Percentiles rank a stretch among this genome's conserved stretches.
phyloP scores from a whole-genome alignment of 2,329 filamentous ascomycete species.

The Aspergillus cejpii region DNA sequence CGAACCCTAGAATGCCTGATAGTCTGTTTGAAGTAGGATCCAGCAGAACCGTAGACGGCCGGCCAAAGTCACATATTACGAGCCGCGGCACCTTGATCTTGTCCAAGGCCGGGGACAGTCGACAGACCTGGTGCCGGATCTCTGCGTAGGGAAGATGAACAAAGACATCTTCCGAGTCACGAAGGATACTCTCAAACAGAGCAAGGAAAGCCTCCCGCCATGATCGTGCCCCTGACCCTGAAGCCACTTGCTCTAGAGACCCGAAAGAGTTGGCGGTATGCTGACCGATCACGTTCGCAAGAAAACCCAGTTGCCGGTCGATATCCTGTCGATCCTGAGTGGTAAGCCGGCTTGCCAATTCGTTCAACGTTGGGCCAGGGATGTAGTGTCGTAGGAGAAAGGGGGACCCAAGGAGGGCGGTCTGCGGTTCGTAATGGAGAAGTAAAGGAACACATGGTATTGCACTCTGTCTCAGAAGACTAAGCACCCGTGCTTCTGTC shows the following conservation, averaged over 20 bases:
- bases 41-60: conserved; percentile 47
- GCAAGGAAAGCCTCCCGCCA: conserved; percentile 50
- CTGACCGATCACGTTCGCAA: conserved; percentile 40
- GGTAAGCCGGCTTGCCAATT: conserved; percentile 28
- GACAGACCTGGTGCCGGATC: conserved; percentile 46
- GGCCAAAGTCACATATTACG: conserved; percentile 46
- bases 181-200: conserved; percentile 49
- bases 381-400: conserved; percentile 37
- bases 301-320: conserved; percentile 31
- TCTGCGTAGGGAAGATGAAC: conserved; percentile 52
- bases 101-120: conserved; percentile 43
- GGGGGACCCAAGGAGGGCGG: conserved; percentile 23
- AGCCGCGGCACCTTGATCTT: conserved; percentile 47
- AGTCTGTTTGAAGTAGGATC: conserved; percentile 45
- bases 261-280: conserved; percentile 48
- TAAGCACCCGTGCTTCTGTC: conserved; percentile 36
- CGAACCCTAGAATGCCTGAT: conserved; percentile 48
- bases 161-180: conserved; percentile 54
- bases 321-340: conserved; percentile 27
- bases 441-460: conserved; percentile 35
- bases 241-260: conserved; percentile 42
- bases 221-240: conserved; percentile 41
- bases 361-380: conserved; percentile 28
- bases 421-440: conserved; percentile 32
- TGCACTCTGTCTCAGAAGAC: conserved; percentile 30